A percentile compares a stretch with the other conserved stretches of the same genome.
Conservation (phyloP, 228 moss, liverwort and hornwort genomes). For the Sphagnum fallax region DNA sequence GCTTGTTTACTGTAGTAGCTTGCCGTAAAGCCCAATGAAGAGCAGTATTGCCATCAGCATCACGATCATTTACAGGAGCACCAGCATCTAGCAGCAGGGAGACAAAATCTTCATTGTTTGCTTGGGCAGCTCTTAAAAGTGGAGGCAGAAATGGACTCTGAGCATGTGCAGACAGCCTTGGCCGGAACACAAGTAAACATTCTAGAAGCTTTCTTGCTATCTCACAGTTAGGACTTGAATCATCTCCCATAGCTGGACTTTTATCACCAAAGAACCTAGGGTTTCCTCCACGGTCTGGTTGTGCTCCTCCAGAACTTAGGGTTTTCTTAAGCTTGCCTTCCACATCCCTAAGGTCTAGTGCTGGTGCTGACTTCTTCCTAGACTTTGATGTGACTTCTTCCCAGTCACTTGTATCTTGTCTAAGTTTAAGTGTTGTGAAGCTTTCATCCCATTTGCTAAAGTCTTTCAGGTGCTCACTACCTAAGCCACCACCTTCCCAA, state of each 20-base stretch:
- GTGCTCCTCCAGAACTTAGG: conserved; percentile 43
- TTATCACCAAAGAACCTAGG: conserved; percentile 32
- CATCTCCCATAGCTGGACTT: conserved; percentile 37
- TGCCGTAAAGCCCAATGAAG: conserved; percentile 94
- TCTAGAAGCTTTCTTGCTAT: conserved; percentile 87
- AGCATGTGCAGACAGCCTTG: conserved; percentile 77
- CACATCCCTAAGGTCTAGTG: conserved; percentile 45
- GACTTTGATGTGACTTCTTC: conserved; percentile 76
- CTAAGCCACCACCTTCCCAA: conserved; percentile 46
- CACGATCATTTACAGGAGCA: conserved; percentile 84
- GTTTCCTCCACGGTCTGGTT: conserved; percentile 49
- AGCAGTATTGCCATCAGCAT: conserved; percentile 87
- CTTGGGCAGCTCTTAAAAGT: conserved; percentile 84
- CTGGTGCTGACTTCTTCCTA: conserved; percentile 61
- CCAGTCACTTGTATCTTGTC: conserved; percentile 63
- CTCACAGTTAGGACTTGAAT: conserved; percentile 75
- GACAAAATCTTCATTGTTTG: conserved; percentile 76
- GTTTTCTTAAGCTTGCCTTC: conserved; percentile 55
- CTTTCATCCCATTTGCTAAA: conserved; percentile 62
- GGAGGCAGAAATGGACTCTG: conserved; percentile 88
- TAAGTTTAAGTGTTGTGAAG: conserved; percentile 56
- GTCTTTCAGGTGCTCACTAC: conserved; percentile 40
- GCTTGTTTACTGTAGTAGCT: conserved; percentile 90
- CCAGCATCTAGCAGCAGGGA: conserved; percentile 69
- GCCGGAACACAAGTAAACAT: conserved; percentile 78